Percentiles rank a stretch among this genome's conserved stretches.
phyloP scores from a whole-genome alignment of 1,284 basidiomycete species.

The Microbotryum lychnidis-dioicae region DNA sequence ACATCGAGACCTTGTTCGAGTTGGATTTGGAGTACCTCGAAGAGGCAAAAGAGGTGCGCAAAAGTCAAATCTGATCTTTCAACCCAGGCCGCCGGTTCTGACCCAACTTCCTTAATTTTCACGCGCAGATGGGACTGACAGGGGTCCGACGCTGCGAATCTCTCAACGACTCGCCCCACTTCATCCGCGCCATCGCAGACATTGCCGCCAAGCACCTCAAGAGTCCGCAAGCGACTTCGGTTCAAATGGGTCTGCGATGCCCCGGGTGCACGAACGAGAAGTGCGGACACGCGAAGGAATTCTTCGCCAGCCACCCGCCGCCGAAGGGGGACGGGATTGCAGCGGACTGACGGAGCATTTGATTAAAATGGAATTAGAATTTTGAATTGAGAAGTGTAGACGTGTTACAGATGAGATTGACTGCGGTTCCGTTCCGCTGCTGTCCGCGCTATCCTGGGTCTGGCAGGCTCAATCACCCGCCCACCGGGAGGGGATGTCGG shows the following conservation, averaged over 20 bases:
- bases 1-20: slow-evolving; percentile 97
- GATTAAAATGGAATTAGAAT: no score
- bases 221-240: slow-evolving; percentile 49
- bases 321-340: no score
- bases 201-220: slow-evolving; percentile 75
- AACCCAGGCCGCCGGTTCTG: not conserved
- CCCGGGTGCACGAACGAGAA: slow-evolving; percentile 85
- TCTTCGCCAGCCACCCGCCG: slow-evolving; percentile 49
- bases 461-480: no score
- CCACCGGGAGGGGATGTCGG: no score
- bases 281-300: slow-evolving; percentile 78
- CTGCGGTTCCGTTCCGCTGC: no score
- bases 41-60: slow-evolving; percentile 76
- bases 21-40: slow-evolving; percentile 87
- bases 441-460: no score
- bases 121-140: slow-evolving; percentile 71
- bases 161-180: slow-evolving; percentile 96
- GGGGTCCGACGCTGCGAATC: slow-evolving; percentile 77
- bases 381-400: no score
- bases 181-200: slow-evolving; percentile 92
- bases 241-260: slow-evolving; percentile 81
- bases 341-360: no score
- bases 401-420: no score
- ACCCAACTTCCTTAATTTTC: not conserved
- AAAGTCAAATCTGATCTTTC: not conserved